Percentiles rank a stretch among this genome's conserved stretches.
phyloP scores from a whole-genome alignment of 495 filamentous ascomycete genomes.

The Hypoxylon fuscum region DNA sequence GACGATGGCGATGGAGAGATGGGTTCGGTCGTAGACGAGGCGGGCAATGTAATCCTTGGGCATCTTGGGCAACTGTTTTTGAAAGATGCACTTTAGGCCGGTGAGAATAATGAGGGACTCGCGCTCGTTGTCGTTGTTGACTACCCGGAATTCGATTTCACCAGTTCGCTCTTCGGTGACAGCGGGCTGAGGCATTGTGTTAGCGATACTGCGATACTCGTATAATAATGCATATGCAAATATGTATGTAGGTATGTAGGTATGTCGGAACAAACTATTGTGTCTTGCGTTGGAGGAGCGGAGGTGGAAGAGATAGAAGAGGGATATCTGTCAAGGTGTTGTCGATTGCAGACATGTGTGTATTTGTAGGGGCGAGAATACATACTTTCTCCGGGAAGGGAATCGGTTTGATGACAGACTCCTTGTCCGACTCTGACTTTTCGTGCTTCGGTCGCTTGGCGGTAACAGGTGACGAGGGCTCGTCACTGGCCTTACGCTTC shows the following conservation, averaged over 20 bases:
- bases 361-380: conserved; percentile 2
- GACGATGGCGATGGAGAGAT: conserved; percentile 95
- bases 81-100: conserved; percentile 96
- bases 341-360: background rate
- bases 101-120: conserved; percentile 95
- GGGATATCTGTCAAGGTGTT: background rate
- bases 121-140: conserved; percentile 91
- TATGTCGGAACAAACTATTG: background rate
- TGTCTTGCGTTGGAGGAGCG: background rate
- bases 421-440: conserved; percentile 59
- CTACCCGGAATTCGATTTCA: conserved; percentile 96
- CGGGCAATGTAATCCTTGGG: conserved; percentile 98
- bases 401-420: conserved; percentile 64
- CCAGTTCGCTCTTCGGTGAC: conserved; percentile 94
- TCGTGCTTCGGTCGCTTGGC: conserved; percentile 69
- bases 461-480: conserved; percentile 68
- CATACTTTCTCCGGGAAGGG: conserved; percentile 86
- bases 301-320: background rate
- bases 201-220: conserved; percentile 4
- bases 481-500: conserved; percentile 83
- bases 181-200: conserved; percentile 66
- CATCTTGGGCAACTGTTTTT: conserved; percentile 99
- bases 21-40: conserved; percentile 95
- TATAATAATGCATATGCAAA: background rate
- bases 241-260: too few species aligned